Evolutionary conservation across 345 rosid genomes (phyloP).

Genomic region (Salix viminalis): DNA sequence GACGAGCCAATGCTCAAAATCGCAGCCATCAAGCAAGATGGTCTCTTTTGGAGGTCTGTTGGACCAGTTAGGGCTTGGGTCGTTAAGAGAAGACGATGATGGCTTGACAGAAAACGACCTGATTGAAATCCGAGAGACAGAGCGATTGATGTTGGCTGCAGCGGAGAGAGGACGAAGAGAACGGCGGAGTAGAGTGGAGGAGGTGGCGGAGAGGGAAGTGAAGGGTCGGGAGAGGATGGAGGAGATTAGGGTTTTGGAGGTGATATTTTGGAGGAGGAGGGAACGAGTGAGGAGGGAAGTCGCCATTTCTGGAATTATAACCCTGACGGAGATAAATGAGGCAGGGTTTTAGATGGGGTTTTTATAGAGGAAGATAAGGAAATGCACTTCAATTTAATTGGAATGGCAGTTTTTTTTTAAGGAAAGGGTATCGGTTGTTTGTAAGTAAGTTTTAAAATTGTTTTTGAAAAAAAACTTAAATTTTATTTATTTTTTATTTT

Average conservation of each 20-base stretch:
- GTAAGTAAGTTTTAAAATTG: too few relatives aligned
- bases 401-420: neutral
- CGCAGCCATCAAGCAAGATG: conserved; percentile 85
- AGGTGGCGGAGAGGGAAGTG: conserved; percentile 5
- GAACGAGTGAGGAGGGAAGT: neutral
- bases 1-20: conserved; percentile 93
- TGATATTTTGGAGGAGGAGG: neutral
- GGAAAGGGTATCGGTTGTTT: too few relatives aligned
- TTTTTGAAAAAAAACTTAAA: too few relatives aligned
- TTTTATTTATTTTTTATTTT: too few relatives aligned
- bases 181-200: conserved; percentile 22
- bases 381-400: neutral
- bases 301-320: neutral
- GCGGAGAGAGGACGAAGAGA: conserved; percentile 6
- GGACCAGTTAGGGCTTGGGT: conserved; percentile 80
- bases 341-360: neutral
- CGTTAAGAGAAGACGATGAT: conserved; percentile 61
- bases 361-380: neutral
- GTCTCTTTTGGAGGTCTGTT: conserved; percentile 92
- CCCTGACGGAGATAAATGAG: neutral
- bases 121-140: conserved; percentile 5
- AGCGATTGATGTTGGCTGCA: conserved; percentile 9
- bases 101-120: conserved; percentile 41
- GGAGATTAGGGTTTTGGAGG: conserved; percentile 4
- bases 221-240: conserved; percentile 11